Conservation (phyloP, 129 eudicot species). For the Chrysanthemum makinoi region DNA sequence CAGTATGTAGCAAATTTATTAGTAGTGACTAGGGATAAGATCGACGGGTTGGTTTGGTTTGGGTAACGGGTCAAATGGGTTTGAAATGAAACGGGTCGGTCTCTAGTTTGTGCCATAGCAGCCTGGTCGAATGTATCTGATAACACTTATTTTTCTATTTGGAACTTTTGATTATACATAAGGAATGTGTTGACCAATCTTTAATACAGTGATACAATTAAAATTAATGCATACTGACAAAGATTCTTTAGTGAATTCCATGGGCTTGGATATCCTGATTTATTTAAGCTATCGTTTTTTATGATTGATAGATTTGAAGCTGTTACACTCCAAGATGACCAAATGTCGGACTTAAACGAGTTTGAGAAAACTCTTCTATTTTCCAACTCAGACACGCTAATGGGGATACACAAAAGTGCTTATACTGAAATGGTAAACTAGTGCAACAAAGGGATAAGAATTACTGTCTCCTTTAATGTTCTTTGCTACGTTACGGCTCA, state of each 20-base stretch:
- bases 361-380: slow-evolving; percentile 48
- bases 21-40: background rate
- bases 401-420: slow-evolving; percentile 61
- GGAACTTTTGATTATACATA: too few relatives aligned
- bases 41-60: too few relatives aligned
- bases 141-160: too few relatives aligned
- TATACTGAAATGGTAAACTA: slow-evolving; percentile 66
- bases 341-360: slow-evolving; percentile 55
- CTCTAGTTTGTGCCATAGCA: too few relatives aligned
- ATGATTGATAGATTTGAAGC: slow-evolving; percentile 52
- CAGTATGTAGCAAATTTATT: slow-evolving; percentile 5
- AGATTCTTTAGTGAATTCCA: background rate
- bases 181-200: too few relatives aligned
- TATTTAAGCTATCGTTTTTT: slow-evolving; percentile 5
- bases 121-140: too few relatives aligned
- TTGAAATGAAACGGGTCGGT: too few relatives aligned
- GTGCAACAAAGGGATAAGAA: background rate
- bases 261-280: background rate
- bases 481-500: background rate
- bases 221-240: background rate
- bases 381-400: slow-evolving; percentile 41
- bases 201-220: too few relatives aligned
- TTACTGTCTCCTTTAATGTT: background rate
- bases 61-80: too few relatives aligned
- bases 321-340: slow-evolving; percentile 73